A percentile compares a stretch with the other conserved stretches of the same genome.
These are phyloP conservation scores for Ascoidea asiatica DNA, from an alignment of 805 yeast genomes.

Conservation along the genomic window DNA sequence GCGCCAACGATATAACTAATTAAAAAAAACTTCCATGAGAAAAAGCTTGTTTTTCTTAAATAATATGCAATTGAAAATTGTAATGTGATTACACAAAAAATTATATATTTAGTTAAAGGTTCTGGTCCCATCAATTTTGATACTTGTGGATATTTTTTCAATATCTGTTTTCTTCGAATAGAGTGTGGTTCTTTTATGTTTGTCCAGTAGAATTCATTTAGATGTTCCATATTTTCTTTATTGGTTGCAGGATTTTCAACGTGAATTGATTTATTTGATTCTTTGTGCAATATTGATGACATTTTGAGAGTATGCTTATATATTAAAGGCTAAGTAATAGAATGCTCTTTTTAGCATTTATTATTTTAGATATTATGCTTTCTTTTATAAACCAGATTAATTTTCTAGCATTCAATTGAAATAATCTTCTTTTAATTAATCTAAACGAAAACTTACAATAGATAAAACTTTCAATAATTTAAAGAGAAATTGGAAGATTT, in stretches of 20 bases:
- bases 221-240: slow-evolving; percentile 6
- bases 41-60: slow-evolving; percentile 40
- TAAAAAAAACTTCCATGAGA: slow-evolving; percentile 38
- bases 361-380: too few relatives aligned
- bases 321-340: background rate
- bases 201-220: slow-evolving; percentile 75
- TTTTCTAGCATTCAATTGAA: too few relatives aligned
- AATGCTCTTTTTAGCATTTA: too few relatives aligned
- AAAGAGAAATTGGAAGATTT: too few relatives aligned
- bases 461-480: too few relatives aligned
- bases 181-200: slow-evolving; percentile 72
- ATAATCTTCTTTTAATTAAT: too few relatives aligned
- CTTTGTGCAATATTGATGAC: slow-evolving; percentile 8
- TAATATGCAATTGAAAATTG: slow-evolving; percentile 55
- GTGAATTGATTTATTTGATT: slow-evolving; percentile 5
- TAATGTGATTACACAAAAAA: slow-evolving; percentile 46
- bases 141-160: slow-evolving; percentile 68
- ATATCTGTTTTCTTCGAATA: slow-evolving; percentile 54
- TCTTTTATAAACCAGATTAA: too few relatives aligned
- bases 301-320: background rate
- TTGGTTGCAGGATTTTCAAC: slow-evolving; percentile 7
- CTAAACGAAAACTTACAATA: too few relatives aligned
- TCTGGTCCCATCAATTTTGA: slow-evolving; percentile 75
- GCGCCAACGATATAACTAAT: slow-evolving; percentile 77
- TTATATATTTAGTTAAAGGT: slow-evolving; percentile 71